Base-by-base conservation (phyloP, 371 early-diverging fungal genomes). In the Saksenaea vasiformis region DNA sequence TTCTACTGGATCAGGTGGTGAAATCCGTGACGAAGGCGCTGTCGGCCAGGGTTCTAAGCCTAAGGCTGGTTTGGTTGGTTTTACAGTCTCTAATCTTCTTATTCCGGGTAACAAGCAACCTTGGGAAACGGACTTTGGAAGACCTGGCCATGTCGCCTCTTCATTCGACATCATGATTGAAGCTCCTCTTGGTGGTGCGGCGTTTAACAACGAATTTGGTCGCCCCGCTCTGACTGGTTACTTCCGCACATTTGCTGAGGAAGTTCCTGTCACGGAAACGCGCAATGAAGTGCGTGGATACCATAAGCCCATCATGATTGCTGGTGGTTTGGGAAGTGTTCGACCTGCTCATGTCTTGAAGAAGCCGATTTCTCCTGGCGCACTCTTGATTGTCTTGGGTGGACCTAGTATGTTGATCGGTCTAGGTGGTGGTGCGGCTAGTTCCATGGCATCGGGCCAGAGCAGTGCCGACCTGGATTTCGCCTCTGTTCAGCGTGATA, bases 221-320 rank as follows among this genome's bases (percentile, higher is more conserved):
- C 87, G 98, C 35, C 98, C 98, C n/a, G 90, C 89, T 28, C 79
- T 98, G 54, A 85, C 91, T 27, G 98, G 98, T 53, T 98, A 93
- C 78, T 98, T 98, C 90, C 92, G 98, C 77, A 97, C 98, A 0
- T 95, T 90, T 79, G 86, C 91, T 55, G 91, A 93, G 79, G 69
- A 87, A 5, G 85, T 90, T 0, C 85, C 87, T 22, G 68, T 72
- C 5, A 75, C 77, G 36, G 83, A 84, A 56, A 79, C 72, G 35
- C 78, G 73, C 17, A 60, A 70, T 26, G 91, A 91, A 70, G 68
- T 92, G 51, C 90, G 96, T 65, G 98, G 98, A 10, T 98, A 93
- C 82, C 98, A 97, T 75, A 98, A 98, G 79, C 98, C 98, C 36
- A 97, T 98, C 73, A 98, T 97, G 98, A 87, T 98, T 70, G 98